Conservation (phyloP, 768 basidiomycete species). For the Tremella yokohamensis region DNA sequence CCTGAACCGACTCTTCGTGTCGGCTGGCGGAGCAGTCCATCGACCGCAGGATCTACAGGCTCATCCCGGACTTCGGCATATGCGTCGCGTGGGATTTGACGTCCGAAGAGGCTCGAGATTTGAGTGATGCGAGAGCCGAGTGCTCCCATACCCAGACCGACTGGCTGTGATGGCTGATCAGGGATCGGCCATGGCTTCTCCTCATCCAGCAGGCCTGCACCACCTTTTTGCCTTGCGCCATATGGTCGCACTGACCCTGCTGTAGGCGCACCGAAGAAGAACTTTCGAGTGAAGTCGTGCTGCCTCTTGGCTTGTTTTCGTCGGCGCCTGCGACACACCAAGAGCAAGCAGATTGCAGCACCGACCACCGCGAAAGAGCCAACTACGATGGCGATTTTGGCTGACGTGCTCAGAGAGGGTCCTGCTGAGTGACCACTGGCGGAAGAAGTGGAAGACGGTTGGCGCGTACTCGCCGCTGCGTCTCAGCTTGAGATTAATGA, state of each 20-base stretch:
- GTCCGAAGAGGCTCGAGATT: conserved; percentile 16
- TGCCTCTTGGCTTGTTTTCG: conserved; percentile 4
- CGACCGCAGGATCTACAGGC: not conserved
- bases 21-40: conserved; percentile 20
- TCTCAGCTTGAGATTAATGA: not conserved
- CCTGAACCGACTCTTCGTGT: conserved; percentile 34
- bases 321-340: conserved; percentile 6
- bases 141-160: conserved; percentile 31
- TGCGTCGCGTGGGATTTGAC: conserved; percentile 8
- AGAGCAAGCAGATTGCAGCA: conserved; percentile 53
- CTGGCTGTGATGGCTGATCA: not conserved
- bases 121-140: conserved; percentile 27
- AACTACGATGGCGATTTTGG: conserved; percentile 61
- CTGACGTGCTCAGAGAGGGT: not conserved
- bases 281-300: not conserved
- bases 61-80: conserved; percentile 18
- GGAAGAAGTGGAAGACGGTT: not conserved
- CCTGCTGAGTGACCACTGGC: not conserved
- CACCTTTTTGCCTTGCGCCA: conserved; percentile 27
- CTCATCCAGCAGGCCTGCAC: conserved; percentile 25
- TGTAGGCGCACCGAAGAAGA: not conserved
- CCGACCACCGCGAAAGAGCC: conserved; percentile 59
- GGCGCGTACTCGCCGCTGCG: not conserved
- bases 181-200: not conserved
- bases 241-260: conserved; percentile 19